Evolutionary conservation across 306 rosid species (phyloP).

Genomic region (Quillaja saponaria): DNA sequence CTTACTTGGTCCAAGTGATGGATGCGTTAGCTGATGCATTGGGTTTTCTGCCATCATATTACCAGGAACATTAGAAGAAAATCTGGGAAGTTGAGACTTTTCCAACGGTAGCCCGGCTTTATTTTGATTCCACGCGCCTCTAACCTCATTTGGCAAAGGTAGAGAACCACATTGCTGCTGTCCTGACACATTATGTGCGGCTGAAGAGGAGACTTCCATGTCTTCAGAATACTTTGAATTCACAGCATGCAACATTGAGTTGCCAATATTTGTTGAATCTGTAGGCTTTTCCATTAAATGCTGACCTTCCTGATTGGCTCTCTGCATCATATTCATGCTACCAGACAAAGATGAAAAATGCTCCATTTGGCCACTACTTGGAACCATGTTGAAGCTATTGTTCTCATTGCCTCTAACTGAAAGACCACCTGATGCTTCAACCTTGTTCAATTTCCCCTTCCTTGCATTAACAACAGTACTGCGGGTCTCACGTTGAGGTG

Average conservation of each 20-base stretch:
- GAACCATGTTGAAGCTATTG: conserved; percentile 47
- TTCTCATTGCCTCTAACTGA: conserved; percentile 63
- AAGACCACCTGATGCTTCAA: conserved; percentile 62
- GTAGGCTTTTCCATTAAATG: conserved; percentile 47
- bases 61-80: conserved; percentile 43
- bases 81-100: conserved; percentile 49
- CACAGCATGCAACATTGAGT: conserved; percentile 40
- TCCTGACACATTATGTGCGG: conserved; percentile 39
- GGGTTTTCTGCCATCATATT: conserved; percentile 37
- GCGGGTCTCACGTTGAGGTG: conserved; percentile 68
- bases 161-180: conserved; percentile 49
- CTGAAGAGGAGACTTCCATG: conserved; percentile 48
- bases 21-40: conserved; percentile 40
- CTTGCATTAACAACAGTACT: conserved; percentile 62
- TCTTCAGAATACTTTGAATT: conserved; percentile 57
- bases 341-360: conserved; percentile 46
- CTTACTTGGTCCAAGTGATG: conserved; percentile 47
- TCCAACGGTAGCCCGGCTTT: conserved; percentile 42
- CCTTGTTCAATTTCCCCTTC: conserved; percentile 80
- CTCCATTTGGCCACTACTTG: conserved; percentile 51
- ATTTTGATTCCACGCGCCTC: conserved; percentile 48
- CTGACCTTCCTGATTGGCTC: conserved; percentile 62
- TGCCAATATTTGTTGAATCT: conserved; percentile 49
- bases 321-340: conserved; percentile 50
- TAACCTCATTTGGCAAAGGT: conserved; percentile 35